Percentiles rank a stretch among this genome's conserved stretches.
phyloP scores from a whole-genome alignment of 2,329 filamentous ascomycete genomes.

The Chaetomium globosum region DNA sequence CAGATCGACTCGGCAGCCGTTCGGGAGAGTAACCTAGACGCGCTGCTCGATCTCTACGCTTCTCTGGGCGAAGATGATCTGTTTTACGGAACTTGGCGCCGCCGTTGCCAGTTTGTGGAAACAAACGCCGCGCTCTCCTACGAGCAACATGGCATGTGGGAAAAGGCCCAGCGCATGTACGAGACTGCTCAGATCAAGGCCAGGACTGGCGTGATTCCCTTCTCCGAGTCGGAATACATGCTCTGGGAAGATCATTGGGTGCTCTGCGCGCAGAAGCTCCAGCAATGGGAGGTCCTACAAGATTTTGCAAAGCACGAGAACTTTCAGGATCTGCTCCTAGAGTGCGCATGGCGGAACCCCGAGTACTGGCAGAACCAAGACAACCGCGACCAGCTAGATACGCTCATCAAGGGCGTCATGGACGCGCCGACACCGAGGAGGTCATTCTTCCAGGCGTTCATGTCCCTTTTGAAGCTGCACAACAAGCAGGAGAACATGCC shows the following conservation, averaged over 20 bases:
- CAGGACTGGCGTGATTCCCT: conserved; percentile 90
- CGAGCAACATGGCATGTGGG: conserved; percentile 99
- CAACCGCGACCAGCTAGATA: conserved; percentile 86
- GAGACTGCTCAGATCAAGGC: conserved; percentile 97
- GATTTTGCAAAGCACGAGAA: conserved; percentile 99
- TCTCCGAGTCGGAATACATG: conserved; percentile 96
- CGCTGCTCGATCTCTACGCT: conserved; percentile 89
- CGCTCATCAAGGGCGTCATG: conserved; percentile 94
- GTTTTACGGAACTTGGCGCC: conserved; percentile 96
- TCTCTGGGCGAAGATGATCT: conserved; percentile 91
- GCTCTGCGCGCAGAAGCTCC: conserved; percentile 93
- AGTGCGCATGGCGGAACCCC: conserved; percentile 92
- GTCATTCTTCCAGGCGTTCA: conserved; percentile 98
- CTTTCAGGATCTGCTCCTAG: conserved; percentile 90
- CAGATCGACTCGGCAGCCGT: conserved; percentile 81
- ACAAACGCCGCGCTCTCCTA: conserved; percentile 96
- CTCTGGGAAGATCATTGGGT: conserved; percentile 99
- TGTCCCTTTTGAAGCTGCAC: conserved; percentile 92
- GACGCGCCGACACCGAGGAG: conserved; percentile 93
- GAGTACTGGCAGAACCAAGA: conserved; percentile 91
- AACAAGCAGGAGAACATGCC: conserved; percentile 77
- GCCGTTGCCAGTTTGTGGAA: conserved; percentile 93
- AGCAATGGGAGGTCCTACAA: conserved; percentile 97
- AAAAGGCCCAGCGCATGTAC: conserved; percentile 96
- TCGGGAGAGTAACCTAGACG: conserved; percentile 92